Evolutionary conservation across 352 stramenopile species (phyloP).

Genomic region (Globisporangium middletonii): DNA sequence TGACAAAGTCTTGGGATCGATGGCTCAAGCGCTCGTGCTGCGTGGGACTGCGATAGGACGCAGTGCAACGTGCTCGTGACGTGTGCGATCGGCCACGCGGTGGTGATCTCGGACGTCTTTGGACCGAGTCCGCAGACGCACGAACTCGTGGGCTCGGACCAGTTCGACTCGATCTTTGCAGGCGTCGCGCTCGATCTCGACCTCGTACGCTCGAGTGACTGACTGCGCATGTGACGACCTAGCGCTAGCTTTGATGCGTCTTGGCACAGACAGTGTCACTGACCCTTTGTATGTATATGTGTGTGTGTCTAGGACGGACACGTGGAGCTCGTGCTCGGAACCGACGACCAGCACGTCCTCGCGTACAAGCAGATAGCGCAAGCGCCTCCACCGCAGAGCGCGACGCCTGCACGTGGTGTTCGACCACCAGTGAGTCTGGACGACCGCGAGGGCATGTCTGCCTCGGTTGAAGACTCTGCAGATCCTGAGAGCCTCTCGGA

Average conservation of each 20-base stretch:
- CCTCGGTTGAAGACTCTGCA: too few relatives aligned
- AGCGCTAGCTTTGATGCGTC: too few relatives aligned
- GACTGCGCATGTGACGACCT: not conserved
- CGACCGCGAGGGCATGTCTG: not conserved
- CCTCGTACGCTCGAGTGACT: constrained; percentile 23
- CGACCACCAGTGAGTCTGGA: not conserved
- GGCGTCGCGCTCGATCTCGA: constrained; percentile 49
- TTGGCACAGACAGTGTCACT: too few relatives aligned
- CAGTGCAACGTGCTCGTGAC: constrained; percentile 56
- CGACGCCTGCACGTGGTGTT: not conserved
- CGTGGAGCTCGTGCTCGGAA: constrained; percentile 54
- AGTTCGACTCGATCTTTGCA: constrained; percentile 63
- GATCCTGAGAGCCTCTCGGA: too few relatives aligned
- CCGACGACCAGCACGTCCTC: constrained; percentile 46
- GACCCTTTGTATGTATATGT: not conserved
- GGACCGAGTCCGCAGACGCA: constrained; percentile 10
- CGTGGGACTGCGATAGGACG: not conserved
- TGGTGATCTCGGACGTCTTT: constrained; percentile 53
- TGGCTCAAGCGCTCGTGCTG: not conserved
- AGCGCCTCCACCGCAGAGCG: not conserved
- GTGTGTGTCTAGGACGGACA: constrained; percentile 37
- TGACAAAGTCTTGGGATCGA: not conserved
- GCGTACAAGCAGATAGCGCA: constrained; percentile 37
- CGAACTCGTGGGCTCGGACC: constrained; percentile 35
- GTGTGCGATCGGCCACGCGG: constrained; percentile 50